Evolutionary conservation across 768 basidiomycete genomes (phyloP), one percentile per base, ranked within the genome.

Genomic region (Amanita brunnescens): DNA sequence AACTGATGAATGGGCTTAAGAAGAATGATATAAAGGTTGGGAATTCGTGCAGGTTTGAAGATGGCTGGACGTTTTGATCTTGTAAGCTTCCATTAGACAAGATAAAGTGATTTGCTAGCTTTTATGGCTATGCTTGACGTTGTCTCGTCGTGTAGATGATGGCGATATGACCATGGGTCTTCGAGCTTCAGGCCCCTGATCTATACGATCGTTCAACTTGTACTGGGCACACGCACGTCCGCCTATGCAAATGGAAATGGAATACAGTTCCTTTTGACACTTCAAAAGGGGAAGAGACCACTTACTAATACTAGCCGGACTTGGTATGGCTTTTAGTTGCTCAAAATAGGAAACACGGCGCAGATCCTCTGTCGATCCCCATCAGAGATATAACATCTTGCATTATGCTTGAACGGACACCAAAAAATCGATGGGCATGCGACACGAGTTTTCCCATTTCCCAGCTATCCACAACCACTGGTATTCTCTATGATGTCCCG

Each of bases 11-110:
- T 37, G 16, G 34, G n/a, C 54, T 16, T 50, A 37, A 2, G 34
- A 41, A 30, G 52, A 39, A 16, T 18, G 39, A 40, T 10, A 40
- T 59, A 16, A 54, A 40, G 34, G 38, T 9, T 63, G 55, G 54
- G 60, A 57, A 29, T 59, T 61, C 32, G 41, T 46, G 33, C 51
- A 58, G 47, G 57, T 59, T 35, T 57, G 54, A n/a, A 60, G 43
- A 21, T 61, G 59, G 57, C 51, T 61, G 33, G 56, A 63, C 45
- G 54, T 53, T 0, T 43, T 58, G 23, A 41, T 61, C 35, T 34
- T 60, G 16, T 60, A 63, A 42, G 34, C 55, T 1, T 55, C 62
- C 9, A 23, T 62, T 32, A n/a, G 23, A 48, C 16, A 2, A 47
- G 16, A 20, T 48, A 24, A 29, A 3, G 39, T 14, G 9, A 29